Percentiles rank a stretch among this genome's conserved stretches.
These are phyloP conservation scores for Beta corolliflora DNA, from an alignment of 179 eudicot genomes.

Conservation along the genomic window DNA sequence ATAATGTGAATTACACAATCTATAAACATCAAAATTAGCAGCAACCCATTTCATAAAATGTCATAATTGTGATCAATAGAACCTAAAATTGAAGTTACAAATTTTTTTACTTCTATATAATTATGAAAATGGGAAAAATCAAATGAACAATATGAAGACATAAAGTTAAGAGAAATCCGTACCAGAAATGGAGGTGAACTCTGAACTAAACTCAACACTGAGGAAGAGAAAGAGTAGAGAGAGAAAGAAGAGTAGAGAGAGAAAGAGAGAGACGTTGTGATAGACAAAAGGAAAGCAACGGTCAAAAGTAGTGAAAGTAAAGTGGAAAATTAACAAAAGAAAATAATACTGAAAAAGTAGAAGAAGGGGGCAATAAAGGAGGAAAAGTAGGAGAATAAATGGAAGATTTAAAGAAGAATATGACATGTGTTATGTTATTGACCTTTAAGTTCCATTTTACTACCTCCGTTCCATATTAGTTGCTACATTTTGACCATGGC, in stretches of 20 bases:
- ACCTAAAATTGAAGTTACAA: not conserved
- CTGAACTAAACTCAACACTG: conserved; percentile 17
- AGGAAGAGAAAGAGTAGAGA: conserved; percentile 24
- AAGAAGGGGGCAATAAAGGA: conserved; percentile 24
- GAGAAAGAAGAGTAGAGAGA: conserved; percentile 27
- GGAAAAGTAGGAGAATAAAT: conserved; percentile 23
- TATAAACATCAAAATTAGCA: not conserved
- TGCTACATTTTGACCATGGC: too few species aligned
- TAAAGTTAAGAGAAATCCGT: conserved; percentile 3
- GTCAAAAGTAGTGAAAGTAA: conserved; percentile 42
- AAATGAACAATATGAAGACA: not conserved
- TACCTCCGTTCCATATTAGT: too few species aligned
- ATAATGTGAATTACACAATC: not conserved
- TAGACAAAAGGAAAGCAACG: conserved; percentile 41
- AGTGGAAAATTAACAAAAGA: conserved; percentile 1
- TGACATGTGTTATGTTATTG: not conserved
- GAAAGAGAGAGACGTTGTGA: conserved; percentile 43
- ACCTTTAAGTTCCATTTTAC: too few species aligned
- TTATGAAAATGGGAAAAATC: not conserved
- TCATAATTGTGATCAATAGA: not conserved
- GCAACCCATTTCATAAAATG: conserved; percentile 19
- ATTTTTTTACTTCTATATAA: too few species aligned
- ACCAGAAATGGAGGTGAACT: conserved; percentile 18
- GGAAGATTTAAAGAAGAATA: conserved; percentile 26
- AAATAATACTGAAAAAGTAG: not conserved